phyloP scores from a whole-genome alignment of 2,329 filamentous ascomycete species.

The Alternaria angustiovoidea region DNA sequence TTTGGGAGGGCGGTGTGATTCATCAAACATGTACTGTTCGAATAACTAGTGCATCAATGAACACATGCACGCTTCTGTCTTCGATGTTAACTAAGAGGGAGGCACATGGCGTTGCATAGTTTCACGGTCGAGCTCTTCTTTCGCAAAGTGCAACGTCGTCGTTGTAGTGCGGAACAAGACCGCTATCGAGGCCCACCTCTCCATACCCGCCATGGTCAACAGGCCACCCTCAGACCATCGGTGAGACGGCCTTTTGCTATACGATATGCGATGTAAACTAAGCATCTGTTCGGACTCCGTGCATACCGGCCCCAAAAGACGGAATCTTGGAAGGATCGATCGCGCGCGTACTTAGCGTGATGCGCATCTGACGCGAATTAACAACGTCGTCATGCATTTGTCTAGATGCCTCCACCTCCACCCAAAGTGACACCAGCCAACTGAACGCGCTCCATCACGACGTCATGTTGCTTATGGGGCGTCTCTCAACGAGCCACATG shows the following conservation, averaged over 20 bases:
- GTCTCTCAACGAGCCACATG: slow-evolving; percentile 11
- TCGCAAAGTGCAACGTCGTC: not conserved
- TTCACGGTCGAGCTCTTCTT: not conserved
- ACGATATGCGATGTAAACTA: not conserved
- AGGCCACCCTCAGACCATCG: no score
- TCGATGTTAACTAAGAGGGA: not conserved
- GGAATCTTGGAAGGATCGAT: slow-evolving; percentile 4
- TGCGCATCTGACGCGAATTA: slow-evolving; percentile 22
- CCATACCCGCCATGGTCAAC: not conserved
- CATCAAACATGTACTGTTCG: not conserved
- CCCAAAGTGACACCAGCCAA: slow-evolving; percentile 18
- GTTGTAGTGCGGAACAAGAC: not conserved
- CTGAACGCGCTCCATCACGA: slow-evolving; percentile 18
- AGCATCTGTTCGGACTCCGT: slow-evolving; percentile 1
- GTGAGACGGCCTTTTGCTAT: not conserved
- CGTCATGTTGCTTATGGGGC: slow-evolving; percentile 29
- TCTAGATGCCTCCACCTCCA: slow-evolving; percentile 23
- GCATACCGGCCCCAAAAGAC: slow-evolving; percentile 9
- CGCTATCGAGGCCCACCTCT: not conserved
- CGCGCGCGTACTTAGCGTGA: slow-evolving; percentile 23
- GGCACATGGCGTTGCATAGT: not conserved
- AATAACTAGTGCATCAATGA: not conserved
- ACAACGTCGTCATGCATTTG: slow-evolving; percentile 35
- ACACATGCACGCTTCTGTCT: not conserved
- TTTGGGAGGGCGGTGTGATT: slow-evolving; percentile 5